phyloP scores from a whole-genome alignment of 148 eudicot species.

The Drosera capensis region DNA sequence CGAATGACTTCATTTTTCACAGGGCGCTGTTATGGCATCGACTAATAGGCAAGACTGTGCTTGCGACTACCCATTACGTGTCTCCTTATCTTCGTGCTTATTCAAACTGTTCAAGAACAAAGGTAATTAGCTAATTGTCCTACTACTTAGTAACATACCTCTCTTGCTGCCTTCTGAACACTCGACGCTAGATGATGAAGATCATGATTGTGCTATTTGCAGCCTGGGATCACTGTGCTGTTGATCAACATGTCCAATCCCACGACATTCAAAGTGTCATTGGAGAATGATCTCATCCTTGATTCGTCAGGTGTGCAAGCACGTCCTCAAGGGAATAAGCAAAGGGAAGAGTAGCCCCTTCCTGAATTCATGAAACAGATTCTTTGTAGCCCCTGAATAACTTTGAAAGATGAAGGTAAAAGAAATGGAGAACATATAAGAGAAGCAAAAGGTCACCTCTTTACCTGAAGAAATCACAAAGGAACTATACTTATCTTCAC shows the following conservation, averaged over 20 bases:
- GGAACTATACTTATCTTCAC: too few species aligned
- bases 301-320: neutral
- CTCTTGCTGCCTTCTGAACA: neutral
- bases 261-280: conserved; percentile 19
- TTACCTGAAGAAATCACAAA: too few species aligned
- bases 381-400: too few species aligned
- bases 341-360: conserved; percentile 56
- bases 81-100: conserved; percentile 27
- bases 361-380: too few species aligned
- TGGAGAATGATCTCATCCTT: conserved; percentile 17
- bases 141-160: neutral
- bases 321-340: too few species aligned
- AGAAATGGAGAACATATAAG: too few species aligned
- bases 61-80: conserved; percentile 11
- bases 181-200: too few species aligned
- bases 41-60: conserved; percentile 34
- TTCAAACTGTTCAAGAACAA: conserved; percentile 33
- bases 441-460: too few species aligned
- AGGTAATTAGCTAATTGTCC: neutral
- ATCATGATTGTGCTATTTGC: conserved; percentile 2
- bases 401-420: too few species aligned
- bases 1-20: neutral
- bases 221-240: conserved; percentile 26
- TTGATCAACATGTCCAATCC: conserved; percentile 48
- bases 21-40: conserved; percentile 50